Conservation (phyloP, 2,329 filamentous ascomycete species). For the Tolypocladium paradoxum region DNA sequence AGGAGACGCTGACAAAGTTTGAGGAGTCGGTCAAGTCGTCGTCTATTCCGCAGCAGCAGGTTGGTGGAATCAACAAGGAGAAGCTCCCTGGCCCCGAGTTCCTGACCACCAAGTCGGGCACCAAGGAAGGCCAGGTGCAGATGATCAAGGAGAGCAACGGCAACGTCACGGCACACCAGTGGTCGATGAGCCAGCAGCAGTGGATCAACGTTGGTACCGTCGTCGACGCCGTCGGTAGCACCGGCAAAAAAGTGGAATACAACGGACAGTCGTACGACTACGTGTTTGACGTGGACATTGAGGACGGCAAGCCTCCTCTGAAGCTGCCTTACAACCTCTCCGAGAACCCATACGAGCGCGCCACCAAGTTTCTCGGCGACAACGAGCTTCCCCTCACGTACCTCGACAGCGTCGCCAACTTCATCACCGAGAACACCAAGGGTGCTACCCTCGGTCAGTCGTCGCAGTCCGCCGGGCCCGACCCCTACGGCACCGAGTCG, state of each 20-base stretch:
- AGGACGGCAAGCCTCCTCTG: constrained; percentile 83
- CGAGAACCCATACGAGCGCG: constrained; percentile 85
- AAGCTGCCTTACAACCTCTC: constrained; percentile 92
- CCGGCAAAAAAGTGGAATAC: constrained; percentile 65
- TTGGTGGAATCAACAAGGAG: constrained; percentile 81
- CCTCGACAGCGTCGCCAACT: constrained; percentile 84
- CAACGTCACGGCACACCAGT: constrained; percentile 76
- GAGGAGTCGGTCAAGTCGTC: constrained; percentile 74
- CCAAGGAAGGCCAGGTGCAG: constrained; percentile 92
- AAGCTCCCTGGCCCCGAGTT: constrained; percentile 84
- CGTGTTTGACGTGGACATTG: constrained; percentile 93
- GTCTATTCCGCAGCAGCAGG: constrained; percentile 76
- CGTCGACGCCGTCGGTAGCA: constrained; percentile 78
- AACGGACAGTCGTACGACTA: constrained; percentile 87
- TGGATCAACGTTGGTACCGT: constrained; percentile 93
- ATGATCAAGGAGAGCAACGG: constrained; percentile 80
- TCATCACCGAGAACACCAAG: constrained; percentile 83
- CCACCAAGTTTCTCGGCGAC: constrained; percentile 79
- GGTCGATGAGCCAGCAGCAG: constrained; percentile 60
- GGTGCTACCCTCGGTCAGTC: constrained; percentile 69
- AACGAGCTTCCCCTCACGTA: constrained; percentile 83
- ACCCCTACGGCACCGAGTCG: constrained; percentile 69
- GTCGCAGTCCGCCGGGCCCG: constrained; percentile 40
- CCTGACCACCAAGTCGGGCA: constrained; percentile 67
- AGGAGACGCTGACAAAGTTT: constrained; percentile 60